phyloP scores from a whole-genome alignment of 2,329 filamentous ascomycete genomes.

The Zarea fungicola region DNA sequence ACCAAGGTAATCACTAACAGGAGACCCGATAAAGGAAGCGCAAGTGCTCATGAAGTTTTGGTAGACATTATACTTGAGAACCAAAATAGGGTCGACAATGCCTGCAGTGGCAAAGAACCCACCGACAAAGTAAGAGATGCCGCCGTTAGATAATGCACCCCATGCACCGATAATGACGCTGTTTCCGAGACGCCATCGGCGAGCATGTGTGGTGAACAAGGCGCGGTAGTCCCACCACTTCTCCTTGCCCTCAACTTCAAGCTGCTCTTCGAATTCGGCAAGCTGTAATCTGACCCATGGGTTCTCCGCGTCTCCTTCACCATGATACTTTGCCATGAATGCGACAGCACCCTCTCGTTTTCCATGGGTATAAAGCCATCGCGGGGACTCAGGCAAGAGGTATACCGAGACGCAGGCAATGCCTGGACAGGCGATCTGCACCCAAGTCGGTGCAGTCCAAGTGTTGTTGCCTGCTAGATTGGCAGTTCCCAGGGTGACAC shows the following conservation, averaged over 20 bases:
- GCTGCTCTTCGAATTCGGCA: conserved; percentile 37
- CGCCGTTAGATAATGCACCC: conserved; percentile 25
- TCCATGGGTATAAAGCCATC: conserved; percentile 37
- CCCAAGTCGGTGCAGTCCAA: conserved; percentile 39
- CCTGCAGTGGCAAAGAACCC: conserved; percentile 47
- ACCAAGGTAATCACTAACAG: conserved; percentile 7
- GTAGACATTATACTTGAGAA: conserved; percentile 18
- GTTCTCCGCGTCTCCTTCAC: conserved; percentile 38
- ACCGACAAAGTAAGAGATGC: conserved; percentile 44
- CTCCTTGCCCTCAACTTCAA: conserved; percentile 41
- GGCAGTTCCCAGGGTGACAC: conserved; percentile 40
- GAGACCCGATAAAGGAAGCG: conserved; percentile 11
- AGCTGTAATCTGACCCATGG: conserved; percentile 43
- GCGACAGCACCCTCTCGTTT: conserved; percentile 30
- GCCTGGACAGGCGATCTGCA: conserved; percentile 39
- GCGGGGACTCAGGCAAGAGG: conserved; percentile 37
- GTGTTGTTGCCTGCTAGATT: conserved; percentile 32
- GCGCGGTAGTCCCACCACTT: conserved; percentile 46
- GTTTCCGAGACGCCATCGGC: conserved; percentile 36
- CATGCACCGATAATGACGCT: conserved; percentile 30
- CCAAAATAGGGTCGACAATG: conserved; percentile 27
- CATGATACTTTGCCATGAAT: conserved; percentile 38
- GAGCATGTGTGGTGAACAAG: conserved; percentile 35
- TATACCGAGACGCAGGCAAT: conserved; percentile 31
- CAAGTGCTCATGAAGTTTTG: conserved; percentile 11